Percentiles rank a stretch among this genome's conserved stretches.
Evolutionary conservation across 441 rosid genomes (phyloP).

Genomic region (Brassica balearica): DNA sequence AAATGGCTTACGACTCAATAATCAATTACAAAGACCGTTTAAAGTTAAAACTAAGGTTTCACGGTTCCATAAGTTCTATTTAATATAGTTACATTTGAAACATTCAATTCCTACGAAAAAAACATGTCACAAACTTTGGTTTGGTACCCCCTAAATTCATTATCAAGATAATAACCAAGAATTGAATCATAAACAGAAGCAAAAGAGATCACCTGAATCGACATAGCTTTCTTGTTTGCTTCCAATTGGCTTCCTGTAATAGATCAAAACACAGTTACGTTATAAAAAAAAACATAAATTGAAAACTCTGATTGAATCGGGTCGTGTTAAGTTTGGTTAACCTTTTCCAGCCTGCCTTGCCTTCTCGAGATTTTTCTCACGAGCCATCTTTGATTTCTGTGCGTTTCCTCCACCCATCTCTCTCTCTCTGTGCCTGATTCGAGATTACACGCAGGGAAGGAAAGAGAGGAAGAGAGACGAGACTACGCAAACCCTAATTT

Average conservation of each 20-base stretch:
- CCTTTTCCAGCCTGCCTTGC: constrained; percentile 59
- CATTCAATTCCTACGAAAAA: background rate
- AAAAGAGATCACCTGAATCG: constrained; percentile 51
- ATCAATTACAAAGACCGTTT: background rate
- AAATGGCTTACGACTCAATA: too few species aligned
- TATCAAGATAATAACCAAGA: too few species aligned
- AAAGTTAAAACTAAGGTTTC: background rate
- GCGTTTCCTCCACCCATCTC: constrained; percentile 97
- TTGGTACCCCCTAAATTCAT: too few species aligned
- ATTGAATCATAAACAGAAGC: too few species aligned
- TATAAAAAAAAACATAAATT: too few species aligned
- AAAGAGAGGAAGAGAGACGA: background rate
- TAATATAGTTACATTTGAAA: background rate
- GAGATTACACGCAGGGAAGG: constrained; percentile 15
- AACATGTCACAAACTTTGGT: too few species aligned
- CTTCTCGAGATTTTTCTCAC: constrained; percentile 82
- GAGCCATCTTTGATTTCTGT: constrained; percentile 92
- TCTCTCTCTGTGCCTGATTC: constrained; percentile 24
- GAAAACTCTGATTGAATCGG: background rate
- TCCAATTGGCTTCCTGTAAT: constrained; percentile 65
- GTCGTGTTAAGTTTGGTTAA: background rate
- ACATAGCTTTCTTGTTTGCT: constrained; percentile 72
- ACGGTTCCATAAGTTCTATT: background rate
- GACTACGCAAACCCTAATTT: constrained; percentile 43
- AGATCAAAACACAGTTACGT: background rate